Evolutionary conservation across 2,329 filamentous ascomycete species (phyloP), one percentile per base, ranked within the genome.

Genomic region (Ploettnerulaceae sp.): DNA sequence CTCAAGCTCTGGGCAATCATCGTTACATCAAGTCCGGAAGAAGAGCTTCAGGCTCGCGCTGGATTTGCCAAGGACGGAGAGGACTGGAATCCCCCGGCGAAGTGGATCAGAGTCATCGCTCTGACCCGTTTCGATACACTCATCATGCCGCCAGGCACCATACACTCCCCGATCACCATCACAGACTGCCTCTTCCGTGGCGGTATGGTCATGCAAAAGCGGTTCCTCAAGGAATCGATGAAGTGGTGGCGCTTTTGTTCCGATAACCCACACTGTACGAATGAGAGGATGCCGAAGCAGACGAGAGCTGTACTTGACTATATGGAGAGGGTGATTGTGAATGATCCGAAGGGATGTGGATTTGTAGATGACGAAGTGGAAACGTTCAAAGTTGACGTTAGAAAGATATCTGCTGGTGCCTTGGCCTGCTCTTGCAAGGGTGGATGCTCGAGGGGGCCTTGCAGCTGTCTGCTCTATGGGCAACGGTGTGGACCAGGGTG

Each of bases 111-210:
- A 17, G 42, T 51, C 21, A 29, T 51, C 14, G 40, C 49, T 9
- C 36, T 51, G 4, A 44, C 41, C 3, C 34, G 45, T 4, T 47
- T 42, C 33, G 49, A 51, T 8, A 51, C 49, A 7, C 40, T 51
- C 5, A 45, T 51, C 20, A 51, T 51, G 49, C 49, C 49, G 5
- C 49, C 49, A 7, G 49, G 49, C 11, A 51, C 49, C 12, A 51
- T 51, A 7, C 49, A 51, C 26, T 45, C 49, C 8, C 49, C 49
- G 2, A 48, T 51, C 24, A 51, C 49, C 14, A 44, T 51, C 11
- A 51, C 49, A n/a, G 45, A 51, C 31, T 51, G 49, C 18, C 49
- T 51, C 14, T 51, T 51, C 31, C 45, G 49, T 2, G 49, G 49
- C 12, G 49, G 49, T 5, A 51, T 51, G 49, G 45, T 45, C 6